Evolutionary conservation across 2,329 filamentous ascomycete genomes (phyloP), one percentile per base, ranked within the genome.

Genomic region (Alternaria gansuensis): DNA sequence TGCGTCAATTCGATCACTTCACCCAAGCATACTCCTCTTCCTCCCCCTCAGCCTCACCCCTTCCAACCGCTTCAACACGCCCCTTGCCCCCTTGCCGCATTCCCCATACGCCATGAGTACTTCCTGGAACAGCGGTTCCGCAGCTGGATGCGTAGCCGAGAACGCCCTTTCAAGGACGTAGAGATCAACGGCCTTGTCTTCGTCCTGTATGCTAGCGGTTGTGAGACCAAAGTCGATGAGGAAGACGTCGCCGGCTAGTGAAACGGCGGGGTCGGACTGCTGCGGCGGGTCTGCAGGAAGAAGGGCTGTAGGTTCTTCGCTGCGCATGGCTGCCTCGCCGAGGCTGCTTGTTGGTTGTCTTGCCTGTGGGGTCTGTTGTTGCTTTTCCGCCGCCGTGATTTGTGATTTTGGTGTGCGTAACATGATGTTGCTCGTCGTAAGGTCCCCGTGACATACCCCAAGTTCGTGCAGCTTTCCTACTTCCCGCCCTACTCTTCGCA

Each of bases 341-440:
- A 68, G 60, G 13, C 64, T 59, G 21, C 61, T 66, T 6, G 62
- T 57, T 7, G 71, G 74, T 55, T 63, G 59, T n/a, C 59, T 53
- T n/a, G 68, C 68, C 5, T n/a, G 41, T 13, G 43, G 43, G 9
- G 14, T 36, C 11, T 33, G 21, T n/a, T 24, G 31, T 21, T 48
- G 44, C 8, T 48, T 31, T 52, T 46, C 21, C 33, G 31, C 8
- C 44, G 50, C 21, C 3, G 53, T 36, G 14, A 10, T 21, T 23
- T 45, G 10, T 3, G 40, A 31, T 40, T 46, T 51, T 3, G 48
- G 29, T 21, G 41, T 54, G 9, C 65, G 64, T 66, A 98, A 75
- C 89, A 99, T 97, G 81, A 99, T 84, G 79, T 99, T 99, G 80
- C 93, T 97, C 64, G 93, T 99, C 60, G 95, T 99, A 80, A 99